Conservation (phyloP, 768 basidiomycete species). For the Suillus alpinus region DNA sequence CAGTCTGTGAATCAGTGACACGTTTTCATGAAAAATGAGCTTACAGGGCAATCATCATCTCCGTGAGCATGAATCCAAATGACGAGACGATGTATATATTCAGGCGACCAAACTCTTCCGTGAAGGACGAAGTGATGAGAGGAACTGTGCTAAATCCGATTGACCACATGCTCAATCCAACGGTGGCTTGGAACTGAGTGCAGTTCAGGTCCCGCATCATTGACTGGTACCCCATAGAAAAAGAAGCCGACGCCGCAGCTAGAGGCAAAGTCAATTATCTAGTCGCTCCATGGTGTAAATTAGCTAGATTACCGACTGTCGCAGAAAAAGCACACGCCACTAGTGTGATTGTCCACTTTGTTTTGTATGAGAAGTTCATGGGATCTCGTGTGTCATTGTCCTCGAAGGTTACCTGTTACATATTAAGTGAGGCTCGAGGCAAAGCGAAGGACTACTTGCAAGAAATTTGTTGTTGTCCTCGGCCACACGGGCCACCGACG, state of each 20-base stretch:
- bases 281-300: neutral
- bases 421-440: neutral
- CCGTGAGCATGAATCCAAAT: slow-evolving; percentile 48
- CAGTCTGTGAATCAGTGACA: neutral
- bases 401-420: slow-evolving; percentile 31
- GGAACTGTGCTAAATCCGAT: slow-evolving; percentile 59
- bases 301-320: slow-evolving; percentile 9
- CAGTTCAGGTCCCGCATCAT: slow-evolving; percentile 47
- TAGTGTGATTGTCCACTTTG: slow-evolving; percentile 34
- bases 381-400: slow-evolving; percentile 35
- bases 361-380: slow-evolving; percentile 25
- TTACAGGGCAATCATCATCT: slow-evolving; percentile 32
- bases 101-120: slow-evolving; percentile 63
- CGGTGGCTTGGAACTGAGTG: slow-evolving; percentile 40
- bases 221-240: slow-evolving; percentile 48
- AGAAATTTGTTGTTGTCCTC: neutral
- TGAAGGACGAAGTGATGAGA: slow-evolving; percentile 59
- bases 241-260: slow-evolving; percentile 49
- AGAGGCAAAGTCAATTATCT: neutral
- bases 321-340: slow-evolving; percentile 20
- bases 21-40: neutral
- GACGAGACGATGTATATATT: slow-evolving; percentile 52
- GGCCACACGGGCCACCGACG: neutral
- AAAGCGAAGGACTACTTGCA: neutral
- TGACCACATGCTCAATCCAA: slow-evolving; percentile 47